Conservation (phyloP, 768 basidiomycete genomes). For the Auriculariales sp. region DNA sequence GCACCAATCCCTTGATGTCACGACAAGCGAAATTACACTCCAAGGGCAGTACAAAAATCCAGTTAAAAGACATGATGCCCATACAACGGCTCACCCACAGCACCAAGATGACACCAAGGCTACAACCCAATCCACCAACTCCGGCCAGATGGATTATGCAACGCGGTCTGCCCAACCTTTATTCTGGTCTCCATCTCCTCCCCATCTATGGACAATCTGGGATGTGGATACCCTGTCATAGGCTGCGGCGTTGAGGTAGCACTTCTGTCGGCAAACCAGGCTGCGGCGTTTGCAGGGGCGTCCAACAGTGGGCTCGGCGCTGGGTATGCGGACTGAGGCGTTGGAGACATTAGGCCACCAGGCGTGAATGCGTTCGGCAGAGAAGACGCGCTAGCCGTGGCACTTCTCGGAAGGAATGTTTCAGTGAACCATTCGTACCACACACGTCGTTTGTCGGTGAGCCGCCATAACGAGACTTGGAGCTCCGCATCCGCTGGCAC, state of each 20-base stretch:
- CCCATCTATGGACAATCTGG: slow-evolving; percentile 19
- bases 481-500: slow-evolving; percentile 86
- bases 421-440: slow-evolving; percentile 99
- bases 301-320: slow-evolving; percentile 60
- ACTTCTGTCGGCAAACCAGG: slow-evolving; percentile 7
- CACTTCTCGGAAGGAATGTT: slow-evolving; percentile 62
- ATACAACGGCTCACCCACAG: too few relatives aligned
- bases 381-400: slow-evolving; percentile 12
- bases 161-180: slow-evolving; percentile 86
- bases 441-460: slow-evolving; percentile 77
- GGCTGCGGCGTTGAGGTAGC: slow-evolving; percentile 5
- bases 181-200: slow-evolving; percentile 17
- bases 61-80: too few relatives aligned
- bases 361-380: slow-evolving; percentile 18
- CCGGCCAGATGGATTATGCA: slow-evolving; percentile 84
- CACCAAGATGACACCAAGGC: too few relatives aligned
- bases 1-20: too few relatives aligned
- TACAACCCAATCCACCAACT: slow-evolving; percentile 88
- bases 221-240: slow-evolving; percentile 7
- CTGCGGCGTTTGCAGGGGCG: slow-evolving; percentile 21
- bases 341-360: slow-evolving; percentile 9
- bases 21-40: too few relatives aligned
- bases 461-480: slow-evolving; percentile 85
- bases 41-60: too few relatives aligned
- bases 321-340: slow-evolving; percentile 9